Evolutionary conservation across 2,329 filamentous ascomycete genomes (phyloP), one percentile per base, ranked within the genome.

Genomic region (Fusarium globosum): DNA sequence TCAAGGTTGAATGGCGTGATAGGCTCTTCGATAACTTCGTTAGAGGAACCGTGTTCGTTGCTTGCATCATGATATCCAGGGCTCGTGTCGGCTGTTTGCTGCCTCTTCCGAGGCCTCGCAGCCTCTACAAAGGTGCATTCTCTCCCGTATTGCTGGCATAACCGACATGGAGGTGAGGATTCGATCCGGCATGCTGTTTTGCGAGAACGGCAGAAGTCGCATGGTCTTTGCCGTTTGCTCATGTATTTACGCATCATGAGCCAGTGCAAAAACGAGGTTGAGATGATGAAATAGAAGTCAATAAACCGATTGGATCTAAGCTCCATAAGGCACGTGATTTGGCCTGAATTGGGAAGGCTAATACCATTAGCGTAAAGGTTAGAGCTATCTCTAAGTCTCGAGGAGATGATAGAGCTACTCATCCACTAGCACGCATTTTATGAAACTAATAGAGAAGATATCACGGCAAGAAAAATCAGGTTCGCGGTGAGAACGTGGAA

Each of bases 211-310:
- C 56, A 65, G 12, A 65, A 65, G 18, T 65, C 61, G 38, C 61
- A 65, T 3, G 61, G 61, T 15, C 61, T 52, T 28, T 65, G 61
- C 15, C 61, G 56, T 12, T 65, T 65, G 56, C 61, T 65, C 61
- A 65, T 65, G 39, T 65, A 65, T 36, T 51, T 65, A 11, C 61
- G 61, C 61, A 65, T 64, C 8, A 58, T 18, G 8, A 20, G 10
- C 0, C 0, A n/a, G 5, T 6, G 23, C 5, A 4, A 13, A 11
- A 36, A 7, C 8, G 21, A 26, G 20, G 11, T 41, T 35, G 23
- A n/a, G 41, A 36, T 48, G 14, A 21, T 18, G 30, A 58, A 46
- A 36, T 14, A 26, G n/a, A 46, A 26, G 23, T 26, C 7, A 36
- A 23, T 21, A 26, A 9, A 38, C 2, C 7, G 3, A 53, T 23